A percentile compares a stretch with the other conserved stretches of the same genome.
These are phyloP conservation scores for Carallia brachiata DNA, from an alignment of 345 rosid species.

Conservation along the genomic window DNA sequence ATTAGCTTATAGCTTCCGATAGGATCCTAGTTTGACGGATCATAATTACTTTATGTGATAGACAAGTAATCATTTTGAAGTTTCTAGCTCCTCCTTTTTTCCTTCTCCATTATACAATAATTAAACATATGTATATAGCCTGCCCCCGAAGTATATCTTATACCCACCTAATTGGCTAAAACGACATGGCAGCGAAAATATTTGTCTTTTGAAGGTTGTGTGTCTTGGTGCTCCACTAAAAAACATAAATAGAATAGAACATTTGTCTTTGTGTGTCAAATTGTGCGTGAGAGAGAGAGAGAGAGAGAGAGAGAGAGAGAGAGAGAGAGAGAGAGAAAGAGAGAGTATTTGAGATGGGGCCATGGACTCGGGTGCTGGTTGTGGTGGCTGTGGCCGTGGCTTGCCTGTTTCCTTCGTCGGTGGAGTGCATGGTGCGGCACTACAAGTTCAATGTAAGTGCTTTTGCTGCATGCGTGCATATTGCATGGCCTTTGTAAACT, in stretches of 20 bases:
- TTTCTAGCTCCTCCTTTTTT: neutral
- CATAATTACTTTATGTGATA: conserved; percentile 40
- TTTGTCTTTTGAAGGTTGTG: conserved; percentile 37
- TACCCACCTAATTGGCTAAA: conserved; percentile 48
- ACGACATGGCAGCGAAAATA: conserved; percentile 46
- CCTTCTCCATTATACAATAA: neutral
- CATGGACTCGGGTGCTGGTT: conserved; percentile 29
- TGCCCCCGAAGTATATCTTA: conserved; percentile 17
- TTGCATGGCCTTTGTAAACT: neutral
- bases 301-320: neutral
- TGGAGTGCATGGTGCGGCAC: conserved; percentile 30
- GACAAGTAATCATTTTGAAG: conserved; percentile 21
- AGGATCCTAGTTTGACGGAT: conserved; percentile 10
- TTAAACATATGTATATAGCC: neutral
- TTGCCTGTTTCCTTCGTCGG: conserved; percentile 25
- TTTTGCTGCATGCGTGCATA: neutral
- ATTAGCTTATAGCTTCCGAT: conserved; percentile 44
- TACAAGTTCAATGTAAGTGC: conserved; percentile 37
- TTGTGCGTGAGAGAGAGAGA: no score
- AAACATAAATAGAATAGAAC: neutral
- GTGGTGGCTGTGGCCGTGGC: neutral
- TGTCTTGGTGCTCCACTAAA: conserved; percentile 1
- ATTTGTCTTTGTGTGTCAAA: neutral
- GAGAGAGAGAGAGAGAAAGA: conserved; percentile 7
- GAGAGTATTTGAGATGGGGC: conserved; percentile 27